Base-by-base conservation (phyloP, 192 early-diverging fungal genomes). In the Rhizophagus prolifer region DNA sequence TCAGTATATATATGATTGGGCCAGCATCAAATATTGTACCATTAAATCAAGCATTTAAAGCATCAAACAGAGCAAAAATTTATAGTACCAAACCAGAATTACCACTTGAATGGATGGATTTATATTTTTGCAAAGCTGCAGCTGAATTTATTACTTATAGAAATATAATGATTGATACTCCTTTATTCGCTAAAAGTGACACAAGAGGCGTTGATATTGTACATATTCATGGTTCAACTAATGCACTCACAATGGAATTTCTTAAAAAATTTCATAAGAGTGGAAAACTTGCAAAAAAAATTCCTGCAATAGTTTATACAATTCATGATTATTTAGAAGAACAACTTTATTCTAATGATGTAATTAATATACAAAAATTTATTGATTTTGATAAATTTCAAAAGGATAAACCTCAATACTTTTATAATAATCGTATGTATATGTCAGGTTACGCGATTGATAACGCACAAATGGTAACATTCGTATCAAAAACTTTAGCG, bases 311-410 rank as follows among this genome's bases (percentile, higher is more conserved):
- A 36, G 78, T 89, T 10, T 89, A 89, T 69, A 89, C 88, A 9
- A 73, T 89, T 76, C 88, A 89, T 72, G 88, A 89, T 72, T 89
- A 89, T 75, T 64, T 85, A 28, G 88, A 89, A 58, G 88, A 89
- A 64, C 78, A 87, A 9, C 81, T 85, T 62, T 88, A 89, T 71
- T 84, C 86, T 13, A 88, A 87, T 62, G 78, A 80, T 13, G 68
- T 86, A 5, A 76, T 44, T 1, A 89, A 87, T 59, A 82, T 87
- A 3, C 75, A 81, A 50, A 86, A 84, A 44, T 89, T 89, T 50
- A 79, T 83, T 64, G 81, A 85, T 58, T 76, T 78, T 4, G 78
- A 78, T 1, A 79, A 79, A 31, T 83, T 85, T 41, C 73, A 78
- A 23, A 74, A 79, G 23, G 80, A 80, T 21, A 74, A 80, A 46